Percentiles rank a stretch among this genome's conserved stretches.
Evolutionary conservation across 257 asterid genomes (phyloP).

Genomic region (Solanum infundibuliforme): DNA sequence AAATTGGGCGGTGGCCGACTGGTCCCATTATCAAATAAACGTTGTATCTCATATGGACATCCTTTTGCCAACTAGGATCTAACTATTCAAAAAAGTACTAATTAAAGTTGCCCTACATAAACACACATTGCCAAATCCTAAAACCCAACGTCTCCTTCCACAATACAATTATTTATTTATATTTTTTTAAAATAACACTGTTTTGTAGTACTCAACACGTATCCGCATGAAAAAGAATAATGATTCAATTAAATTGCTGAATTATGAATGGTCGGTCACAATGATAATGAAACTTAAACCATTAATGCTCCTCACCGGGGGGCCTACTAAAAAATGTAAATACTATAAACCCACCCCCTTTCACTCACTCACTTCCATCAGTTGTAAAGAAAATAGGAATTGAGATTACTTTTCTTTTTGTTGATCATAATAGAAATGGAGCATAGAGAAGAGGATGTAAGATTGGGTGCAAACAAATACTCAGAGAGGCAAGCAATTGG

Average conservation of each 20-base stretch:
- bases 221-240: background rate
- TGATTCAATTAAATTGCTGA: background rate
- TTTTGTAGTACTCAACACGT: background rate
- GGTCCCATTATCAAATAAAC: background rate
- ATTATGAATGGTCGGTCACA: conserved; percentile 37
- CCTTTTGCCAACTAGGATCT: background rate
- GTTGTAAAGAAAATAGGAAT: background rate
- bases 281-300: conserved; percentile 22
- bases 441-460: conserved; percentile 51
- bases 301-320: conserved; percentile 14
- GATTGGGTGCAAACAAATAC: conserved; percentile 48
- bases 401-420: background rate
- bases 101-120: background rate
- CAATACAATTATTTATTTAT: background rate
- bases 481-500: conserved; percentile 55
- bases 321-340: background rate
- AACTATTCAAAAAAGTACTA: background rate
- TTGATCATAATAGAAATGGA: conserved; percentile 22
- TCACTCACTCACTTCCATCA: conserved; percentile 5
- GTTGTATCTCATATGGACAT: background rate
- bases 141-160: background rate
- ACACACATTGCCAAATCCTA: background rate
- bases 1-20: background rate
- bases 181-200: background rate
- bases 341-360: background rate